Conservation (phyloP, 768 basidiomycete genomes). For the Trametes punicea region DNA sequence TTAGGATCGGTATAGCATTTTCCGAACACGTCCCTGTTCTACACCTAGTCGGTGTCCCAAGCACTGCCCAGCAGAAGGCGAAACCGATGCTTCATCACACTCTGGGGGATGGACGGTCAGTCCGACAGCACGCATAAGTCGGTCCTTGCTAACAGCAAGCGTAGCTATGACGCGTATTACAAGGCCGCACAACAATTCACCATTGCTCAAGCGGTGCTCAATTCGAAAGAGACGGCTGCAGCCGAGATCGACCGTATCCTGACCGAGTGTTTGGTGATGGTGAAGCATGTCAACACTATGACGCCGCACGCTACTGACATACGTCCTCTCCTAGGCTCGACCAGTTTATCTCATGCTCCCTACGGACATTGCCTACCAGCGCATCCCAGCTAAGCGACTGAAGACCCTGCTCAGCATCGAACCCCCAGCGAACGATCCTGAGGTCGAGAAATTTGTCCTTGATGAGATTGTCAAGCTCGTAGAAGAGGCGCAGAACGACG, state of each 20-base stretch:
- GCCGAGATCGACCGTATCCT: slow-evolving; percentile 78
- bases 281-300: slow-evolving; percentile 24
- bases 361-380: slow-evolving; percentile 70
- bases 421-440: slow-evolving; percentile 50
- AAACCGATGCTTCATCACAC: slow-evolving; percentile 85
- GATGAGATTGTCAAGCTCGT: slow-evolving; percentile 67
- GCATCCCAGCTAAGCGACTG: slow-evolving; percentile 65
- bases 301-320: background rate
- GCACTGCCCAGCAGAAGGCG: slow-evolving; percentile 64
- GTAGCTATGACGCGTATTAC: slow-evolving; percentile 67
- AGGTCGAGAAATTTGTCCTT: slow-evolving; percentile 66
- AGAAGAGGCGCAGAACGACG: slow-evolving; percentile 56
- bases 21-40: slow-evolving; percentile 90
- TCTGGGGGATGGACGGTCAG: slow-evolving; percentile 74
- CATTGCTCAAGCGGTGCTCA: slow-evolving; percentile 60
- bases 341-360: slow-evolving; percentile 89
- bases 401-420: slow-evolving; percentile 51
- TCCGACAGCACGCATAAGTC: background rate
- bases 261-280: slow-evolving; percentile 59
- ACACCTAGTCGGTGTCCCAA: slow-evolving; percentile 84
- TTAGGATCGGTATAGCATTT: slow-evolving; percentile 45
- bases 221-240: slow-evolving; percentile 50
- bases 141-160: background rate
- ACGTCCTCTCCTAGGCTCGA: slow-evolving; percentile 48
- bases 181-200: slow-evolving; percentile 76